Evolutionary conservation across 2,329 filamentous ascomycete species (phyloP).

Genomic region (Gaeumannomyces tritici): DNA sequence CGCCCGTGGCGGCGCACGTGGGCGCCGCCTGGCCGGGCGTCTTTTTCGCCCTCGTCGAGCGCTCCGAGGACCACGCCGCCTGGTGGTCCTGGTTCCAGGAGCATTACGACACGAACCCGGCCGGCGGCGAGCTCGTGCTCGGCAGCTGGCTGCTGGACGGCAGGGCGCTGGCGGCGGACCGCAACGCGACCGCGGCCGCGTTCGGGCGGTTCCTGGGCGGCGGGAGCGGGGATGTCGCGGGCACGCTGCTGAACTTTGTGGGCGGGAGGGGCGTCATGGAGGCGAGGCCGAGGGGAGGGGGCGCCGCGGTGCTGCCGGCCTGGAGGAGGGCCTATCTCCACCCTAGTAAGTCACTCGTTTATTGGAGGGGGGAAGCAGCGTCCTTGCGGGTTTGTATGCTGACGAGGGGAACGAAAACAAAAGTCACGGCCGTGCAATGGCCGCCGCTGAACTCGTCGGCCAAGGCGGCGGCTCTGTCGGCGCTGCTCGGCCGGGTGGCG

Average conservation of each 20-base stretch:
- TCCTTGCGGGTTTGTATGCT: background rate
- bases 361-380: too few relatives aligned
- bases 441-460: slow-evolving; percentile 9
- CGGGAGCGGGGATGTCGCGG: slow-evolving; percentile 5
- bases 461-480: slow-evolving; percentile 5
- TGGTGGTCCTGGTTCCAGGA: slow-evolving; percentile 14
- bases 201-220: slow-evolving; percentile 8
- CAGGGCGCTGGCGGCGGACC: slow-evolving; percentile 22
- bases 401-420: background rate
- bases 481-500: slow-evolving; percentile 5
- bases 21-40: slow-evolving; percentile 9
- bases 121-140: slow-evolving; percentile 8
- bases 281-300: slow-evolving; percentile 10
- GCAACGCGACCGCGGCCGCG: slow-evolving; percentile 14
- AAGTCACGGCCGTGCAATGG: slow-evolving; percentile 2
- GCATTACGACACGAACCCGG: slow-evolving; percentile 12
- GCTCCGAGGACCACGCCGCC: background rate
- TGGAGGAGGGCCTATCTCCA: slow-evolving; percentile 14
- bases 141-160: slow-evolving; percentile 19
- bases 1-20: slow-evolving; percentile 10
- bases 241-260: slow-evolving; percentile 11
- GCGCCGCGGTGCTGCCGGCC: slow-evolving; percentile 12
- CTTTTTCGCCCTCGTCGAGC: slow-evolving; percentile 2
- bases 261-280: slow-evolving; percentile 13
- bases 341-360: slow-evolving; percentile 8